Conservation (phyloP, 2,329 filamentous ascomycete species). For the Claviceps sp. region DNA sequence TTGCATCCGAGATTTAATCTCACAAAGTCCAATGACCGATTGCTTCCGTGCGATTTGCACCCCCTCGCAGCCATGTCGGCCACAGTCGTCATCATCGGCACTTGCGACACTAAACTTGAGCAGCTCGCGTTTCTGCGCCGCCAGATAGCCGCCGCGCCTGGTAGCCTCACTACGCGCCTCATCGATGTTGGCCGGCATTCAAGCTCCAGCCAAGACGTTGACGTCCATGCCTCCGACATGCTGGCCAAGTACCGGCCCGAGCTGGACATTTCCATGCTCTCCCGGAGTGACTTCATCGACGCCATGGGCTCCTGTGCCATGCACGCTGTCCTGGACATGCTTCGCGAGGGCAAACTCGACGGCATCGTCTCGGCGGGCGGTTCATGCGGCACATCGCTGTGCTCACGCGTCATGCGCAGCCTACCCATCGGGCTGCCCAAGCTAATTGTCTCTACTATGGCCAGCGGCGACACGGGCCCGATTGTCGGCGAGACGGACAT, state of each 20-base stretch:
- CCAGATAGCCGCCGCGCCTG: constrained; percentile 22
- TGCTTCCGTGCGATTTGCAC: too few species aligned
- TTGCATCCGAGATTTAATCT: too few species aligned
- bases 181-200: constrained; percentile 34
- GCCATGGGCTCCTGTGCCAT: constrained; percentile 37
- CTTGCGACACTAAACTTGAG: constrained; percentile 50
- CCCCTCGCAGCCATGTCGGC: constrained; percentile 7
- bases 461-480: constrained; percentile 49
- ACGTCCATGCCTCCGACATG: constrained; percentile 29
- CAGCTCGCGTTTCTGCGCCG: constrained; percentile 43
- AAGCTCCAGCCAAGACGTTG: constrained; percentile 30
- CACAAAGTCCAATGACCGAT: too few species aligned
- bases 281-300: constrained; percentile 42
- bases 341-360: constrained; percentile 27
- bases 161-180: constrained; percentile 10
- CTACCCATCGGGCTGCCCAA: constrained; percentile 56
- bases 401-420: constrained; percentile 45
- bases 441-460: constrained; percentile 56
- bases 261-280: constrained; percentile 22
- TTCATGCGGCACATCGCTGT: constrained; percentile 48
- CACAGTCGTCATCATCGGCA: constrained; percentile 43
- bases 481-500: constrained; percentile 58
- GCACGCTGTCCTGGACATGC: constrained; percentile 25
- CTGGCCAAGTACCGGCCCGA: constrained; percentile 19
- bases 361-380: constrained; percentile 48